phyloP scores from a whole-genome alignment of 2,329 filamentous ascomycete genomes.

The Hypoxylon rubiginosum region DNA sequence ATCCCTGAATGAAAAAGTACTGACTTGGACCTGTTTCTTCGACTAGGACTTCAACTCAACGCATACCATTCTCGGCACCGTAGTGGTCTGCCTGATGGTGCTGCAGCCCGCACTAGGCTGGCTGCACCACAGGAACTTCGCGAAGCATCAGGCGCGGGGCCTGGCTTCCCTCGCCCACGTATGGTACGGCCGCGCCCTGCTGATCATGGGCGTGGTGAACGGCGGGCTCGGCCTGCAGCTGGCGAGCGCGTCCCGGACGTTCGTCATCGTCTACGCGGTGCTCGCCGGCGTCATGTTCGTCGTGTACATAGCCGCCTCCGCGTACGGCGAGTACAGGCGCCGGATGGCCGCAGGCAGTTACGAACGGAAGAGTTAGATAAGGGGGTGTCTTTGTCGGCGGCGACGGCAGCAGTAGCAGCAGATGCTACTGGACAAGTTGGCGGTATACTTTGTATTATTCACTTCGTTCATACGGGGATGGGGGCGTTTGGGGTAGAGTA shows the following conservation, averaged over 20 bases:
- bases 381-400: background rate
- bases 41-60: constrained; percentile 64
- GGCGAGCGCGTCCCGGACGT: constrained; percentile 55
- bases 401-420: too few species aligned
- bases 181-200: constrained; percentile 71
- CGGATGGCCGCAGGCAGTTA: background rate
- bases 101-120: constrained; percentile 71
- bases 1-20: background rate
- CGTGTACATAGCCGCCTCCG: constrained; percentile 55
- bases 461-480: too few species aligned
- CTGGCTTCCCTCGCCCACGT: constrained; percentile 69
- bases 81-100: constrained; percentile 66
- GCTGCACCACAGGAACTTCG: constrained; percentile 69
- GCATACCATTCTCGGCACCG: constrained; percentile 70
- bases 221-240: constrained; percentile 72
- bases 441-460: background rate
- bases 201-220: constrained; percentile 72
- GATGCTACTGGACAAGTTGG: too few species aligned
- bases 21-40: constrained; percentile 4
- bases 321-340: constrained; percentile 34
- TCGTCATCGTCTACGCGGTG: constrained; percentile 68
- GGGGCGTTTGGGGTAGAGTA: background rate
- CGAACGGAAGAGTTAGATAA: constrained; percentile 17
- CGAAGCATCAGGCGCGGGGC: constrained; percentile 62
- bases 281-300: constrained; percentile 64